phyloP scores from a whole-genome alignment of 1,284 basidiomycete species.

The Tilletia setariae region DNA sequence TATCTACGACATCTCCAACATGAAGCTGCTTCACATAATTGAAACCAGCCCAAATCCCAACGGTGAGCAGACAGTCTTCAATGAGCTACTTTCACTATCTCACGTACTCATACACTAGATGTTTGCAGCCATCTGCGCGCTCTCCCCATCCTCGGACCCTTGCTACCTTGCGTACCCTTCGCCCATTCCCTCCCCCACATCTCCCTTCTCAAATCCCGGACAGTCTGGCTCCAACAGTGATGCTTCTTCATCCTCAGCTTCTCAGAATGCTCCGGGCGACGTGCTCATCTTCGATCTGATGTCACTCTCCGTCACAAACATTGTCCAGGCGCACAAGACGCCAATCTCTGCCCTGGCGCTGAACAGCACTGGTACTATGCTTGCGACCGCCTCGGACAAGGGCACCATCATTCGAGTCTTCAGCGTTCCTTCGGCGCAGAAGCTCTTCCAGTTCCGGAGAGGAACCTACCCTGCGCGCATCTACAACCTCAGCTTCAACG shows the following conservation, averaged over 20 bases:
- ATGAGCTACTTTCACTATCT: neutral
- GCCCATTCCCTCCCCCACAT: slow-evolving; percentile 77
- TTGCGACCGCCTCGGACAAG: slow-evolving; percentile 91
- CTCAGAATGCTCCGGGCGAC: slow-evolving; percentile 60
- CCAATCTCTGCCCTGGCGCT: slow-evolving; percentile 83
- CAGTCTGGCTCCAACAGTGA: slow-evolving; percentile 53
- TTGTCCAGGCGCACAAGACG: slow-evolving; percentile 94
- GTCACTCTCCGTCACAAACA: slow-evolving; percentile 83
- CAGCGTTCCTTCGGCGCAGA: slow-evolving; percentile 82
- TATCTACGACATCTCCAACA: slow-evolving; percentile 97
- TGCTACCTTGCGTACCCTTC: slow-evolving; percentile 95
- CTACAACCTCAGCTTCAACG: slow-evolving; percentile 88
- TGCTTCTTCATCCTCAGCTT: slow-evolving; percentile 61
- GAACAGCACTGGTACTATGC: slow-evolving; percentile 80
- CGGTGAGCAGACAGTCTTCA: slow-evolving; percentile 59
- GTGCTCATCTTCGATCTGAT: slow-evolving; percentile 74
- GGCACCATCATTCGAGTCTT: slow-evolving; percentile 97
- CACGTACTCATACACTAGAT: too few relatives aligned
- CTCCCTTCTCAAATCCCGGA: slow-evolving; percentile 55
- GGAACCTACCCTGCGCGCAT: slow-evolving; percentile 83
- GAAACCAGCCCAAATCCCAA: slow-evolving; percentile 94
- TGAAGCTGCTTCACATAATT: slow-evolving; percentile 94
- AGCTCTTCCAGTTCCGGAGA: slow-evolving; percentile 88
- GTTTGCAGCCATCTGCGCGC: slow-evolving; percentile 77
- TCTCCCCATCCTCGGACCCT: slow-evolving; percentile 90